Evolutionary conservation across 352 stramenopile genomes (phyloP).

Genomic region (Phytophthora foliorum): DNA sequence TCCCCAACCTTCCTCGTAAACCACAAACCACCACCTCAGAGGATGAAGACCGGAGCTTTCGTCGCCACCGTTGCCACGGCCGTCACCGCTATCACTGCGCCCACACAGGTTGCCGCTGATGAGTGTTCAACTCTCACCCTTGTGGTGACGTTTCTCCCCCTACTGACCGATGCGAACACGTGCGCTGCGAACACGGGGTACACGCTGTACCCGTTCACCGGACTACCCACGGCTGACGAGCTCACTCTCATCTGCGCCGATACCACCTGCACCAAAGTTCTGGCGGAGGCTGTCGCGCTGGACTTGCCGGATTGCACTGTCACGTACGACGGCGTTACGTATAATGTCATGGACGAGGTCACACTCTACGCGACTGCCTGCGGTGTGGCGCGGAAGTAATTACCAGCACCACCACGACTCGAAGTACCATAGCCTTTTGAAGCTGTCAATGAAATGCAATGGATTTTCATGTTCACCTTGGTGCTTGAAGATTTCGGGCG

Average conservation of each 20-base stretch:
- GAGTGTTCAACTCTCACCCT: too few species aligned
- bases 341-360: conserved; percentile 40
- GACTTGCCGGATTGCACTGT: conserved; percentile 42
- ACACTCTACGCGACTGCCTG: conserved; percentile 32
- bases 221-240: conserved; percentile 27
- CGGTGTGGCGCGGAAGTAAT: conserved; percentile 32
- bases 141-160: too few species aligned
- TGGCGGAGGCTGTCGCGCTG: conserved; percentile 26
- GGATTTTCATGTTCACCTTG: conserved; percentile 4
- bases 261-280: conserved; percentile 34
- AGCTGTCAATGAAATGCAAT: conserved; percentile 16
- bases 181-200: conserved; percentile 38
- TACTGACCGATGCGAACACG: too few species aligned
- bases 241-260: conserved; percentile 35
- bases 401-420: not conserved
- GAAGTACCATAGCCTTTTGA: not conserved
- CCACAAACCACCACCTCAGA: conserved; percentile 24
- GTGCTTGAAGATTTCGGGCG: conserved; percentile 10
- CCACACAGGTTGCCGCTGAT: too few species aligned
- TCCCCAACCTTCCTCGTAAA: conserved; percentile 22
- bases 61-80: too few species aligned
- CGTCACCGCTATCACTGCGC: too few species aligned
- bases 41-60: too few species aligned
- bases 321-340: conserved; percentile 33
- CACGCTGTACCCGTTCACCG: conserved; percentile 37